phyloP scores from a whole-genome alignment of 495 filamentous ascomycete species.

The Annulohypoxylon bovei region DNA sequence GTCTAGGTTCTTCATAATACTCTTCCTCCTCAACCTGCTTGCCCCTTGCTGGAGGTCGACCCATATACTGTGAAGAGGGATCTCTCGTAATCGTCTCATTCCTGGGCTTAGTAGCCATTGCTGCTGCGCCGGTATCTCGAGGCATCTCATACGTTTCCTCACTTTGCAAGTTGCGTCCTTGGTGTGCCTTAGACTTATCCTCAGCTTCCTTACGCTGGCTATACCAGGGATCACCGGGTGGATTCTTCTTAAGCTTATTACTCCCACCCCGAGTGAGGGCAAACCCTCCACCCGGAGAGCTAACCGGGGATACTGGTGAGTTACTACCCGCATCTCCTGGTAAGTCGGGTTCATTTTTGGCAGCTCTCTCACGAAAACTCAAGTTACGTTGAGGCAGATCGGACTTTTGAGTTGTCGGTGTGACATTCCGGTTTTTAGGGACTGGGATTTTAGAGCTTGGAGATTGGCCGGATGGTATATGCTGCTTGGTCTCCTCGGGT shows the following conservation, averaged over 20 bases:
- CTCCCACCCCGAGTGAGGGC: slow-evolving; percentile 52
- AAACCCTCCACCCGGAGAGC: slow-evolving; percentile 41
- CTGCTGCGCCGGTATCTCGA: neutral
- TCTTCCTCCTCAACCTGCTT: slow-evolving; percentile 38
- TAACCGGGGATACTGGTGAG: slow-evolving; percentile 37
- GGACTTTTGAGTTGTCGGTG: slow-evolving; percentile 33
- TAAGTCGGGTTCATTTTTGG: slow-evolving; percentile 48
- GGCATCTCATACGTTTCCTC: slow-evolving; percentile 9
- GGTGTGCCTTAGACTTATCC: slow-evolving; percentile 29
- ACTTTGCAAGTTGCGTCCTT: slow-evolving; percentile 17
- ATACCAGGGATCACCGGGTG: slow-evolving; percentile 53
- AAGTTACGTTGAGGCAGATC: slow-evolving; percentile 58
- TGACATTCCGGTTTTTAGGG: slow-evolving; percentile 37
- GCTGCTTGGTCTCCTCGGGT: slow-evolving; percentile 47
- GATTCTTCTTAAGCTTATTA: slow-evolving; percentile 61
- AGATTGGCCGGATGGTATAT: slow-evolving; percentile 42
- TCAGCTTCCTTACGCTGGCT: slow-evolving; percentile 47
- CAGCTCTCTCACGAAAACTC: slow-evolving; percentile 61
- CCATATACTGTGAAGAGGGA: slow-evolving; percentile 20
- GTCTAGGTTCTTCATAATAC: slow-evolving; percentile 35
- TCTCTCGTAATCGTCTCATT: slow-evolving; percentile 10
- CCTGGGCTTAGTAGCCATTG: neutral
- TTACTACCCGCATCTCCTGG: slow-evolving; percentile 40
- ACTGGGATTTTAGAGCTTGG: slow-evolving; percentile 44
- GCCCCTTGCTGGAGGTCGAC: slow-evolving; percentile 41